These are phyloP conservation scores for Quillaja saponaria DNA, from an alignment of 306 rosid genomes.

Conservation along the genomic window DNA sequence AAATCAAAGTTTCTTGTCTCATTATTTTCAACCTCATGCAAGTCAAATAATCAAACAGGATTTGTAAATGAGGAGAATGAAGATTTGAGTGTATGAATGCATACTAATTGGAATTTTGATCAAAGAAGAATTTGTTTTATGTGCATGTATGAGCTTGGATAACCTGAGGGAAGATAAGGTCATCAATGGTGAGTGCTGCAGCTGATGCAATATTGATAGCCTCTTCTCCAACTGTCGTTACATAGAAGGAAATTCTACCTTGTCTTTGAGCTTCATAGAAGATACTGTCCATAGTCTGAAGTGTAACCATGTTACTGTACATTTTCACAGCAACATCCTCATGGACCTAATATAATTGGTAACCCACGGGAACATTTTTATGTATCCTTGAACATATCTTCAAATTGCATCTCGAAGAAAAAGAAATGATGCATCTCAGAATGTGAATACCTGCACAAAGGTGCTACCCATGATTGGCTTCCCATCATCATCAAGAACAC, in stretches of 20 bases:
- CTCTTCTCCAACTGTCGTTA: slow-evolving; percentile 79
- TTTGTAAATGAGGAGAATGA: not conserved
- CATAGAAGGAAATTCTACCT: slow-evolving; percentile 88
- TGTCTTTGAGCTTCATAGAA: slow-evolving; percentile 94
- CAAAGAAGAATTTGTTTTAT: slow-evolving; percentile 9
- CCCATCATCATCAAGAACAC: slow-evolving; percentile 78
- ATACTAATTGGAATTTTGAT: not conserved
- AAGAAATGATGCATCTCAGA: not conserved
- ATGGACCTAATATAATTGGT: slow-evolving; percentile 47
- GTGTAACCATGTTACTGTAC: slow-evolving; percentile 76
- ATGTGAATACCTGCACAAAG: slow-evolving; percentile 51
- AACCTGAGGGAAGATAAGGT: slow-evolving; percentile 89
- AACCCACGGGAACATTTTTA: slow-evolving; percentile 7
- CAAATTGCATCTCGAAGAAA: not conserved
- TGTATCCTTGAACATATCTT: not conserved
- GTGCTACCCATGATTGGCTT: slow-evolving; percentile 36
- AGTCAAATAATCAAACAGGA: slow-evolving; percentile 10
- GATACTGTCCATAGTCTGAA: slow-evolving; percentile 84
- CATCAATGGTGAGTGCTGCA: slow-evolving; percentile 71
- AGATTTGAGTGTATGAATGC: slow-evolving; percentile 16
- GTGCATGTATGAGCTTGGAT: slow-evolving; percentile 1
- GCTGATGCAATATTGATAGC: slow-evolving; percentile 87
- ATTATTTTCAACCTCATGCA: slow-evolving; percentile 15
- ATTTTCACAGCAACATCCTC: slow-evolving; percentile 64
- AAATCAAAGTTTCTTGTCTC: slow-evolving; percentile 16